A percentile compares a stretch with the other conserved stretches of the same genome.
Conservation (phyloP, 768 basidiomycete species). For the Suillus plorans region DNA sequence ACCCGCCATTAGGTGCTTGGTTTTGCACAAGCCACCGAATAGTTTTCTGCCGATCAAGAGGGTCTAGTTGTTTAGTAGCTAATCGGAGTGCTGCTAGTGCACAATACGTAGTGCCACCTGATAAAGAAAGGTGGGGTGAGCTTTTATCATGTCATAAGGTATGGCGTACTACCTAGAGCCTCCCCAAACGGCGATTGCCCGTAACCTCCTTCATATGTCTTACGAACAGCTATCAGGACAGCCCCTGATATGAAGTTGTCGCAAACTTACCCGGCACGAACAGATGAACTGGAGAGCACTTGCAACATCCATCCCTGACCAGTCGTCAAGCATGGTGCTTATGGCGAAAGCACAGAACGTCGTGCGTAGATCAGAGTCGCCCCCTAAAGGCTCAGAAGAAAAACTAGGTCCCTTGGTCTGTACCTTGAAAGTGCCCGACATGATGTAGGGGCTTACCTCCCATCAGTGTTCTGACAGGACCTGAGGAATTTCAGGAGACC, state of each 20-base stretch:
- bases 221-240: background rate
- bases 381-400: constrained; percentile 62
- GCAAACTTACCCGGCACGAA: constrained; percentile 65
- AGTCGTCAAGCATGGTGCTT: constrained; percentile 74
- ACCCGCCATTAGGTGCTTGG: constrained; percentile 69
- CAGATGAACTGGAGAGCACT: constrained; percentile 63
- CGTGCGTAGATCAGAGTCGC: constrained; percentile 79
- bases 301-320: constrained; percentile 68
- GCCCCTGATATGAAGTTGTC: background rate
- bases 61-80: constrained; percentile 31
- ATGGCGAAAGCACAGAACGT: constrained; percentile 88
- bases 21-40: constrained; percentile 78
- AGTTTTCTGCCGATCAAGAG: constrained; percentile 49
- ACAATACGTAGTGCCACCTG: constrained; percentile 94
- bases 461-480: constrained; percentile 75
- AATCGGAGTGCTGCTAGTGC: constrained; percentile 75
- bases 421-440: constrained; percentile 5
- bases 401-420: constrained; percentile 46
- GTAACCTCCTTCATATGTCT: constrained; percentile 91
- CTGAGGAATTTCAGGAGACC: constrained; percentile 69
- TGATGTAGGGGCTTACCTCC: constrained; percentile 57
- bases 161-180: constrained; percentile 59
- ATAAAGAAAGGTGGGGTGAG: background rate
- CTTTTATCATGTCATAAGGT: background rate
- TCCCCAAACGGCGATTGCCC: constrained; percentile 81